phyloP scores from a whole-genome alignment of 441 rosid genomes.

The Manihot esculenta region DNA sequence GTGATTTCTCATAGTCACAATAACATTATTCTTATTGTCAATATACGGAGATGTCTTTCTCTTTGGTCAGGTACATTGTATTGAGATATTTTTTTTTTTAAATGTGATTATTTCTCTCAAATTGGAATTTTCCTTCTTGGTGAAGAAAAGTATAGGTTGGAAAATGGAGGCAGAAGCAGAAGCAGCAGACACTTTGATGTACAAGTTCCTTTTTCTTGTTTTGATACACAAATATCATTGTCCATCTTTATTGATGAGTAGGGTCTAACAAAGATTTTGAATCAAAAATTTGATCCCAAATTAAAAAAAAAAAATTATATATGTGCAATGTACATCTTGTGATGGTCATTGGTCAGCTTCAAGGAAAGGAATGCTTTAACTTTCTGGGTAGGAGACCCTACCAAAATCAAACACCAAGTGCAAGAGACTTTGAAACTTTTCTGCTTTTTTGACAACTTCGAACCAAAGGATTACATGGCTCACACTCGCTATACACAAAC shows the following conservation, averaged over 20 bases:
- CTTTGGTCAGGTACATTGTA: background rate
- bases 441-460: background rate
- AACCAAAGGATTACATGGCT: background rate
- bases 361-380: background rate
- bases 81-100: no score
- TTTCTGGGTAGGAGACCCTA: background rate
- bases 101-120: background rate
- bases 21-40: no score
- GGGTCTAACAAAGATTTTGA: background rate
- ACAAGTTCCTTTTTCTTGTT: background rate
- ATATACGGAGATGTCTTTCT: background rate
- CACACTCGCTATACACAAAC: no score
- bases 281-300: background rate
- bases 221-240: background rate
- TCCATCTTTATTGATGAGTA: background rate
- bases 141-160: slow-evolving; percentile 11
- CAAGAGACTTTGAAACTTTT: background rate
- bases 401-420: background rate
- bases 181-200: background rate
- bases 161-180: background rate
- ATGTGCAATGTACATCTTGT: no score
- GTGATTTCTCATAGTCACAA: no score
- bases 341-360: background rate
- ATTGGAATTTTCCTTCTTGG: slow-evolving; percentile 6
- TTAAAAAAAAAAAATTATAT: no score